These are phyloP conservation scores for Paramecium caudatum DNA, from an alignment of 73 alveolate species.

Conservation along the genomic window DNA sequence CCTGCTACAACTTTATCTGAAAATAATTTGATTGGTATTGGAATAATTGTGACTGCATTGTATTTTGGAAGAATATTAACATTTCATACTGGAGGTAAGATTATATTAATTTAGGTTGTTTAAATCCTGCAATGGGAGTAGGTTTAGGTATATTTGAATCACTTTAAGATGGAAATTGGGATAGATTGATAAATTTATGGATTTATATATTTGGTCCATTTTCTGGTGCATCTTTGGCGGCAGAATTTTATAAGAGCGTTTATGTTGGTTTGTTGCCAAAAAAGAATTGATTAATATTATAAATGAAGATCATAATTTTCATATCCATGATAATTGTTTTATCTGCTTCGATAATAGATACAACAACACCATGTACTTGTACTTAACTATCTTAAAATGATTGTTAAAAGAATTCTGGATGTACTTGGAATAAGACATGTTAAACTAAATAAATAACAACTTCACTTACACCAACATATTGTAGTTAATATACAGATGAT, in stretches of 20 bases:
- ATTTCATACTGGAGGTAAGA: conserved; percentile 53
- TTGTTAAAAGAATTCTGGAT: not conserved
- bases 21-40: conserved; percentile 41
- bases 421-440: conserved; percentile 39
- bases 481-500: not conserved
- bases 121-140: conserved; percentile 70
- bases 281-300: conserved; percentile 30
- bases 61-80: conserved; percentile 64
- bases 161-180: conserved; percentile 61
- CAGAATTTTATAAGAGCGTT: conserved; percentile 55
- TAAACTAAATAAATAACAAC: not conserved
- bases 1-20: conserved; percentile 10
- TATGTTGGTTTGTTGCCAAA: conserved; percentile 55
- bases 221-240: conserved; percentile 59
- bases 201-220: conserved; percentile 52
- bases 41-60: conserved; percentile 42
- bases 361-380: conserved; percentile 19
- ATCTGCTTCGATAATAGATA: not conserved
- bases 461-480: not conserved
- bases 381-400: not conserved
- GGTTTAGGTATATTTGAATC: conserved; percentile 59
- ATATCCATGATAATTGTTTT: not conserved
- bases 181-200: conserved; percentile 57
- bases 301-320: not conserved
- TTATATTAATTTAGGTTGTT: conserved; percentile 46